These are phyloP conservation scores for Lagenidium giganteum DNA, from an alignment of 352 stramenopile species.

Conservation along the genomic window DNA sequence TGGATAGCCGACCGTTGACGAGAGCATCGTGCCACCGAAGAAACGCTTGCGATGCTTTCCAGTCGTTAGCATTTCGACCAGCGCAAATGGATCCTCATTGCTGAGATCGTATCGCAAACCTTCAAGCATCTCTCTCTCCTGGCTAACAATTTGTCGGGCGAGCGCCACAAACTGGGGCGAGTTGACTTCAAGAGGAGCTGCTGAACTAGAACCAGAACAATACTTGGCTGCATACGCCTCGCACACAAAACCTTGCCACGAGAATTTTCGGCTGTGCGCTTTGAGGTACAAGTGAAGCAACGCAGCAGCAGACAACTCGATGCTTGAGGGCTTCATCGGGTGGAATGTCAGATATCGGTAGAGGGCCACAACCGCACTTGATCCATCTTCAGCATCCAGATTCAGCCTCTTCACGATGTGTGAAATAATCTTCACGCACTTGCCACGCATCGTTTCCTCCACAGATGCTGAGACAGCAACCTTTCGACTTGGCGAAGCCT, in stretches of 20 bases:
- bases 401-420: conserved; percentile 56
- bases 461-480: conserved; percentile 46
- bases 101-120: conserved; percentile 72
- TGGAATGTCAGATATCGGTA: conserved; percentile 78
- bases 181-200: conserved; percentile 8
- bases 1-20: conserved; percentile 11
- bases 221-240: conserved; percentile 70
- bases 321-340: conserved; percentile 52
- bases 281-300: conserved; percentile 80
- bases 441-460: conserved; percentile 59
- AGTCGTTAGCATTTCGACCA: conserved; percentile 65
- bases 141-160: conserved; percentile 51
- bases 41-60: conserved; percentile 40
- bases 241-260: conserved; percentile 59
- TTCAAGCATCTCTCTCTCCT: conserved; percentile 62
- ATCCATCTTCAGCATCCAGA: conserved; percentile 61
- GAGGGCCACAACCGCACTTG: conserved; percentile 71
- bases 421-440: conserved; percentile 62
- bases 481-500: conserved; percentile 53
- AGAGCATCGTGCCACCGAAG: conserved; percentile 6
- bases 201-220: conserved; percentile 1
- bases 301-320: conserved; percentile 58
- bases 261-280: conserved; percentile 49
- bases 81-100: conserved; percentile 55
- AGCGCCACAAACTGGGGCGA: conserved; percentile 50